A percentile compares a stretch with the other conserved stretches of the same genome.
Conservation (phyloP, 2,329 filamentous ascomycete genomes). For the Dactylellina drechsleri region DNA sequence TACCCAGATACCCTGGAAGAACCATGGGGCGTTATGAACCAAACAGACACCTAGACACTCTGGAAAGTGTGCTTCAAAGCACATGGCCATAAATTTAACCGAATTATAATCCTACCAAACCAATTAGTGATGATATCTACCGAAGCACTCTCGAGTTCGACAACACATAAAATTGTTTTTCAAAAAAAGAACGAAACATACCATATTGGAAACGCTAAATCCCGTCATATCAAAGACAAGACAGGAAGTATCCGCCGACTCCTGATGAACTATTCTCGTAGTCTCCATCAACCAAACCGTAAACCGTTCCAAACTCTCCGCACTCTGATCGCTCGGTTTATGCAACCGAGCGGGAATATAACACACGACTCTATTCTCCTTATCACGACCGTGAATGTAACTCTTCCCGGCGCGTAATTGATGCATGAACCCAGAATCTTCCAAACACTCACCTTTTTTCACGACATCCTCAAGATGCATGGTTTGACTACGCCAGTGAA, state of each 20-base stretch:
- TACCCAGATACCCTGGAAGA: constrained; percentile 80
- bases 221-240: constrained; percentile 96
- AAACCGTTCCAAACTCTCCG: constrained; percentile 83
- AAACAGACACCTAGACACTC: constrained; percentile 89
- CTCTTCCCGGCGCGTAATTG: constrained; percentile 93
- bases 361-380: constrained; percentile 84
- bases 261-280: constrained; percentile 79
- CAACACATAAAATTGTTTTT: not conserved
- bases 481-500: constrained; percentile 77
- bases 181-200: constrained; percentile 60
- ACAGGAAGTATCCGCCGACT: constrained; percentile 89
- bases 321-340: constrained; percentile 80
- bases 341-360: constrained; percentile 85
- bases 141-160: not conserved
- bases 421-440: constrained; percentile 73
- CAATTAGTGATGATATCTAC: too few relatives aligned
- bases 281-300: constrained; percentile 96
- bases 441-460: constrained; percentile 75
- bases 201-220: constrained; percentile 95
- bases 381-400: constrained; percentile 88
- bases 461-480: constrained; percentile 75
- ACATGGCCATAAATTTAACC: constrained; percentile 99
- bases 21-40: constrained; percentile 95
- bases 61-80: constrained; percentile 98
- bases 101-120: constrained; percentile 80